Evolutionary conservation across 2,329 filamentous ascomycete genomes (phyloP).

Genomic region (Fusarium sterilihyphosum): DNA sequence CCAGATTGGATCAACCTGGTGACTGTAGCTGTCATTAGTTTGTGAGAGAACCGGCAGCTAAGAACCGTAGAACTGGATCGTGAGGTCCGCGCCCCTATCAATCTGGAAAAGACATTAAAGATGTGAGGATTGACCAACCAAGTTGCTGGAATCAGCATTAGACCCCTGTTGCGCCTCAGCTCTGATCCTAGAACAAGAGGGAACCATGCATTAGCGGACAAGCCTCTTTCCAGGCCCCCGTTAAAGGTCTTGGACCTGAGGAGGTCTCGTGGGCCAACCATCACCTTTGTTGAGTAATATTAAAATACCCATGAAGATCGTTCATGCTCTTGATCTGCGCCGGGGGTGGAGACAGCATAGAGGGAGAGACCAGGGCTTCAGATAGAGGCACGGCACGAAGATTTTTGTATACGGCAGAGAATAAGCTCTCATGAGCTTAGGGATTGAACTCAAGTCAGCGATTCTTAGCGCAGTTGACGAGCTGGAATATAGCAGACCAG

Average conservation of each 20-base stretch:
- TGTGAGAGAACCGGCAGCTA: neutral
- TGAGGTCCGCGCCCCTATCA: conserved; percentile 24
- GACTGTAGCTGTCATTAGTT: conserved; percentile 1
- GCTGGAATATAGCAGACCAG: conserved; percentile 22
- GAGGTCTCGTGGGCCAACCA: conserved; percentile 6
- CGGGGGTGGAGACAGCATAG: neutral
- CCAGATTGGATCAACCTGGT: neutral
- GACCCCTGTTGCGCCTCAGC: conserved; percentile 30
- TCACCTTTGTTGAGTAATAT: conserved; percentile 21
- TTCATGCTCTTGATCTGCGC: neutral
- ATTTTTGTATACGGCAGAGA: conserved; percentile 1
- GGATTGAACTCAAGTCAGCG: neutral
- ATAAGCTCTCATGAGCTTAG: neutral
- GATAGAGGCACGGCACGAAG: conserved; percentile 2
- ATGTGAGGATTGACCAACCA: conserved; percentile 40
- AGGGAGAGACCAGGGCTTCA: neutral
- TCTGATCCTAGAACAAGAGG: conserved; percentile 13
- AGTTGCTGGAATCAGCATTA: neutral
- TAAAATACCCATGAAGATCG: conserved; percentile 1
- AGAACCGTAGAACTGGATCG: conserved; percentile 3
- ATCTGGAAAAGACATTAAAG: conserved; percentile 35
- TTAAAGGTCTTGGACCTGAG: conserved; percentile 21
- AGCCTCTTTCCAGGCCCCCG: conserved; percentile 27
- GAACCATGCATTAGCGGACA: conserved; percentile 13
- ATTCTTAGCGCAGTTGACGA: conserved; percentile 11